A percentile compares a stretch with the other conserved stretches of the same genome.
Conservation (phyloP, 495 filamentous ascomycete species). For the Xylaria scruposa region DNA sequence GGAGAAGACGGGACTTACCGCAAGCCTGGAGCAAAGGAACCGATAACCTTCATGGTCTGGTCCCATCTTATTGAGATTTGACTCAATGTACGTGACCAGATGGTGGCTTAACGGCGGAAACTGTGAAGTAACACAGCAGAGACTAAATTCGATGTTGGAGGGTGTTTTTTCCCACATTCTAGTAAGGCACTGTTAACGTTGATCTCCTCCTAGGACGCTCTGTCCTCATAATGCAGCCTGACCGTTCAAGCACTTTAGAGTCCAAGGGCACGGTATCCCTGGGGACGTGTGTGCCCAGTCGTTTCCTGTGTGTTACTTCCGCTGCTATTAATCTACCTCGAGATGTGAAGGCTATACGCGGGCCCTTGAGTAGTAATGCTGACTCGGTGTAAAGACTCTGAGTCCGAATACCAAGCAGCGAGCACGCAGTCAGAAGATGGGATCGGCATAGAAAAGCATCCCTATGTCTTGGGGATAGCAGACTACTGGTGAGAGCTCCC, state of each 20-base stretch:
- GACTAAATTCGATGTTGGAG: not conserved
- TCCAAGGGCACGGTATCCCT: not conserved
- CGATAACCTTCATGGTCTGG: not conserved
- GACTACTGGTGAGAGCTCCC: not conserved
- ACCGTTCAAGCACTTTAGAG: not conserved
- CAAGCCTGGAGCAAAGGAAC: not conserved
- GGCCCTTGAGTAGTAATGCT: not conserved
- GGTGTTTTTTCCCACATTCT: not conserved
- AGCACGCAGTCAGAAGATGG: not conserved
- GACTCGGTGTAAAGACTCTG: not conserved
- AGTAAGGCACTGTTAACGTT: not conserved
- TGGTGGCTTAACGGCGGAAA: not conserved
- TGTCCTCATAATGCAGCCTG: constrained; percentile 1
- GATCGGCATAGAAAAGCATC: not conserved
- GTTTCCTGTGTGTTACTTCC: not conserved
- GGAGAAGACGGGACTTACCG: not conserved
- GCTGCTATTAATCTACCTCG: too few species aligned
- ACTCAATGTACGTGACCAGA: not conserved
- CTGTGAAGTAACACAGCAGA: not conserved
- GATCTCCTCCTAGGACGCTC: not conserved
- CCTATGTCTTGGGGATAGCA: not conserved
- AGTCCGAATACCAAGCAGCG: not conserved
- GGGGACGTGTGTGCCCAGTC: not conserved
- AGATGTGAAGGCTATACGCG: not conserved
- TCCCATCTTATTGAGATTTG: not conserved